A percentile compares a stretch with the other conserved stretches of the same genome.
phyloP scores from a whole-genome alignment of 2,329 filamentous ascomycete genomes.

The Paraconiothyrium brasiliense region DNA sequence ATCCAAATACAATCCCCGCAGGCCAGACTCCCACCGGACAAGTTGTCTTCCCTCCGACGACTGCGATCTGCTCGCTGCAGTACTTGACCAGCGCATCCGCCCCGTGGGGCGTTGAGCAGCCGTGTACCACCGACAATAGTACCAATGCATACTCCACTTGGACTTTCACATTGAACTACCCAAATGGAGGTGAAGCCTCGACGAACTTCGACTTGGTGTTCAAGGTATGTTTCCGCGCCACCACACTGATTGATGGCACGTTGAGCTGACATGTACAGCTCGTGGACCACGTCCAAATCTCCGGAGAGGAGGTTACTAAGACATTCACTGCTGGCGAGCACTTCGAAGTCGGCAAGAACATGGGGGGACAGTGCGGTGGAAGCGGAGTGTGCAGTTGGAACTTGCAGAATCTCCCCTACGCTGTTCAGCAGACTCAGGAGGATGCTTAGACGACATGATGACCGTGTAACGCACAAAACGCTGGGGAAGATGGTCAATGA shows the following conservation, averaged over 20 bases:
- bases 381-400: conserved; percentile 13
- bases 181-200: conserved; percentile 5
- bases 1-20: not conserved
- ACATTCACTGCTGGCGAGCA: conserved; percentile 14
- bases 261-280: not conserved
- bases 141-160: conserved; percentile 15
- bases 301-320: not conserved
- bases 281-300: not conserved
- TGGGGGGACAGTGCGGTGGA: conserved; percentile 23
- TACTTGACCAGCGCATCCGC: conserved; percentile 5
- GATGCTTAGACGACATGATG: not conserved
- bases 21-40: conserved; percentile 1
- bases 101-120: conserved; percentile 11
- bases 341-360: conserved; percentile 20
- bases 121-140: conserved; percentile 13
- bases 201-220: conserved; percentile 19
- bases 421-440: not conserved
- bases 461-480: not conserved
- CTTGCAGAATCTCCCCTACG: not conserved
- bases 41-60: conserved; percentile 11
- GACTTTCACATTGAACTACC: conserved; percentile 2
- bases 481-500: not conserved
- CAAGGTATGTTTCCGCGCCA: conserved; percentile 12
- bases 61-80: conserved; percentile 11
- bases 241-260: not conserved